Evolutionary conservation across 2,329 filamentous ascomycete genomes (phyloP), one percentile per base, ranked within the genome.

Genomic region (Aspergillus persii): DNA sequence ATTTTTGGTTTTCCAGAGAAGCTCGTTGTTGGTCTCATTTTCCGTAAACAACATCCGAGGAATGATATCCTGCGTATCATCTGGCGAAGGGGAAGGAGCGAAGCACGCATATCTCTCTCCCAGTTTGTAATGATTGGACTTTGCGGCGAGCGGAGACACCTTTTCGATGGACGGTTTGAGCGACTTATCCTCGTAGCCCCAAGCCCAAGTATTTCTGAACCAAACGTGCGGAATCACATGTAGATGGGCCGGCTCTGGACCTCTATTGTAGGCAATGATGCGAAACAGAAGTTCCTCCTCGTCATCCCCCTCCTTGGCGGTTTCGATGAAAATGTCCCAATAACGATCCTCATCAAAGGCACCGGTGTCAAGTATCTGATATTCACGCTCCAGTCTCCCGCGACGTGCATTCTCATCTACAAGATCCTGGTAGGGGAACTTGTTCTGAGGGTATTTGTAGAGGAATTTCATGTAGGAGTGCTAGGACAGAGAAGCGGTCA

Each of bases 381-480:
- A 98, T 73, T 98, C 94, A 51, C 85, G 85, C 63, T 97, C 93
- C 67, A 87, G 74, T 74, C 89, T 91, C 57, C 84, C 83, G 64
- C 93, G 86, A 66, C 83, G 85, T 48, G 87, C 92, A 72, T 96
- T 98, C 71, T 96, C 91, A 64, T 91, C 81, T 65, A 96, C 80
- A 50, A 98, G 81, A 65, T 96, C 87, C 75, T 97, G 84, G 80
- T 98, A 98, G 2, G 94, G 95, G 70, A 98, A 98, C 63, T 89
- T 87, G 69, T 84, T 85, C 77, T 98, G 94, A 0, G 95, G 95
- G 69, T 97, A 96, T 77, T 98, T 98, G 85, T 98, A 98, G 66
- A 98, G 88, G 72, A 88, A 96, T 77, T 98, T 98, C 94, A 98
- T 98, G 81, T 98, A 98, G 30, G 94, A 96, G 77, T 97, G 93